Conservation (phyloP, 192 early-diverging fungal species). For the Umbelopsis ramanniana region DNA sequence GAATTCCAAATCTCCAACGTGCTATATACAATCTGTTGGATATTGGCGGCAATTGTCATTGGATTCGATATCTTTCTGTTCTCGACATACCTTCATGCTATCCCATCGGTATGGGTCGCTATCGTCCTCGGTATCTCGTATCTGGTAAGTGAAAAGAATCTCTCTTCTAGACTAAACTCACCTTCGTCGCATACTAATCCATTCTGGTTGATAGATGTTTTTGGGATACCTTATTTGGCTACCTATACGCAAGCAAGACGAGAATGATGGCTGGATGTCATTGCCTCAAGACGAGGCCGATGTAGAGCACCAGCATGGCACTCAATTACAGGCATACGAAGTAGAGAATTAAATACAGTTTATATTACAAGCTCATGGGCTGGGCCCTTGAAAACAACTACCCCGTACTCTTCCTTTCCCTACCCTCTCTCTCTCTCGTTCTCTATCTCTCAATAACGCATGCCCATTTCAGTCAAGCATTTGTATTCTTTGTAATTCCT, state of each 20-base stretch:
- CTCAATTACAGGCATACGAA: background rate
- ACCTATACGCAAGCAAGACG: background rate
- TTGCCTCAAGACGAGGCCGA: conserved; percentile 6
- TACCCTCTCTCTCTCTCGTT: background rate
- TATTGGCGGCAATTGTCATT: conserved; percentile 47
- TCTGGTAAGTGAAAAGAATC: conserved; percentile 7
- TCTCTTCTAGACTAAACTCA: background rate
- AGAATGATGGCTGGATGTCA: conserved; percentile 3
- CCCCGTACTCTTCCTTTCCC: background rate
- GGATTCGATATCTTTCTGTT: conserved; percentile 57
- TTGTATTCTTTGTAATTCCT: background rate
- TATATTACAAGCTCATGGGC: no score
- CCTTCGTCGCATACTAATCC: background rate
- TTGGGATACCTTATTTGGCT: background rate
- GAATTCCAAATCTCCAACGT: conserved; percentile 28
- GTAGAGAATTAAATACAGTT: background rate
- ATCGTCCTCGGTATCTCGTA: conserved; percentile 27
- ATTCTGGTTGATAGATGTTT: background rate
- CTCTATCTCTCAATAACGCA: background rate
- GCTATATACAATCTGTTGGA: conserved; percentile 44
- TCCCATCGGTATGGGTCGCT: conserved; percentile 26
- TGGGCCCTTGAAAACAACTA: background rate
- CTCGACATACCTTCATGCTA: conserved; percentile 26
- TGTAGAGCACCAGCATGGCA: conserved; percentile 14
- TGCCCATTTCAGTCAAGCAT: conserved; percentile 1